A percentile compares a stretch with the other conserved stretches of the same genome.
Conservation (phyloP, 2,329 filamentous ascomycete species). For the Trichoderma koningii region DNA sequence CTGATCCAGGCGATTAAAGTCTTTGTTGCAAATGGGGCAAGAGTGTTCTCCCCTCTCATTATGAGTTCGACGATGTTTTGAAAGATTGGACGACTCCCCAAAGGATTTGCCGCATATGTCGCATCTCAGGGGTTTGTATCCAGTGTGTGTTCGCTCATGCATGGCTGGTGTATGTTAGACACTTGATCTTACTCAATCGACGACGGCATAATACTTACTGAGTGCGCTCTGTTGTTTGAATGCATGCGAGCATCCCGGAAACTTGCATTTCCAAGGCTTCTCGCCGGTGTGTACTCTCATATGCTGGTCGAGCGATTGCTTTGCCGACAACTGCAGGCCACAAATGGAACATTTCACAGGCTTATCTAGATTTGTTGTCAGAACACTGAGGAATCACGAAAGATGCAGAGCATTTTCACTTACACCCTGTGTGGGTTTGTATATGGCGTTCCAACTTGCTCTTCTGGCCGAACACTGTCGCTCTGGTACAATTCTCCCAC, state of each 20-base stretch:
- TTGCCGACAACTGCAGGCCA: slow-evolving; percentile 61
- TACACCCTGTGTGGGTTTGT: slow-evolving; percentile 66
- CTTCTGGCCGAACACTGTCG: slow-evolving; percentile 57
- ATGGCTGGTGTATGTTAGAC: slow-evolving; percentile 52
- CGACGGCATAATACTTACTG: slow-evolving; percentile 48
- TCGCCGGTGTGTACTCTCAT: slow-evolving; percentile 66
- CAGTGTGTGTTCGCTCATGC: slow-evolving; percentile 67
- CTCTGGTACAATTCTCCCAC: slow-evolving; percentile 59
- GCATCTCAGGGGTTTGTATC: slow-evolving; percentile 63
- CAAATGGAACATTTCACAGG: slow-evolving; percentile 60
- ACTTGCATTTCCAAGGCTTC: slow-evolving; percentile 61
- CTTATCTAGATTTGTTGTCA: slow-evolving; percentile 50
- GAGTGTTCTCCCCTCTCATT: slow-evolving; percentile 53
- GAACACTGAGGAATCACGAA: neutral
- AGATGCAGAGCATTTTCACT: slow-evolving; percentile 36
- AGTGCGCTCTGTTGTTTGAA: slow-evolving; percentile 70
- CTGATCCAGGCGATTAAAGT: slow-evolving; percentile 63
- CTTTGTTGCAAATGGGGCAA: slow-evolving; percentile 57
- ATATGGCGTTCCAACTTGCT: slow-evolving; percentile 67
- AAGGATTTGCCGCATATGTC: slow-evolving; percentile 61
- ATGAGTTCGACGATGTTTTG: slow-evolving; percentile 66
- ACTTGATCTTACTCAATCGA: neutral
- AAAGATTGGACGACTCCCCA: slow-evolving; percentile 66
- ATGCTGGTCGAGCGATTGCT: slow-evolving; percentile 69
- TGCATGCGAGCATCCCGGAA: slow-evolving; percentile 53